Evolutionary conservation across 2,329 filamentous ascomycete species (phyloP).

Genomic region (Xylaria sp.): DNA sequence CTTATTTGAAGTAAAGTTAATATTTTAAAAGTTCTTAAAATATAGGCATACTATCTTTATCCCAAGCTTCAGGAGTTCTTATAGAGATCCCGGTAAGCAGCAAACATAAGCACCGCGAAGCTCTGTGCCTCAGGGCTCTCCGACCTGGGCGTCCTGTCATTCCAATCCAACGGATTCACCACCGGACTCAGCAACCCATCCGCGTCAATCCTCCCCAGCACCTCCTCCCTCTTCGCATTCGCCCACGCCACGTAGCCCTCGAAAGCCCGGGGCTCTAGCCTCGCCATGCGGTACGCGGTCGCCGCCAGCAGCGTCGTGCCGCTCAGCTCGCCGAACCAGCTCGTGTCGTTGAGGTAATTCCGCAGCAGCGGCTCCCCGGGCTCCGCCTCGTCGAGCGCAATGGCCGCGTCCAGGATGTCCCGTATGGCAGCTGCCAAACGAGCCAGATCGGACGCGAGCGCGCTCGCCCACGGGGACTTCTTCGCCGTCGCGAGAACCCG

Average conservation of each 20-base stretch:
- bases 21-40: too few relatives aligned
- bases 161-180: slow-evolving; percentile 48
- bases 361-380: slow-evolving; percentile 45
- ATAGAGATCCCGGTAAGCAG: slow-evolving; percentile 48
- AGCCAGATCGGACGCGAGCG: slow-evolving; percentile 42
- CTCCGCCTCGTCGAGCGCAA: slow-evolving; percentile 38
- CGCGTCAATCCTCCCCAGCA: slow-evolving; percentile 43
- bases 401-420: slow-evolving; percentile 39
- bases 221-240: slow-evolving; percentile 44
- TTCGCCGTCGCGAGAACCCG: slow-evolving; percentile 51
- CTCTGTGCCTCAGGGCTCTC: slow-evolving; percentile 50
- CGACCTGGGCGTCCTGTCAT: slow-evolving; percentile 40
- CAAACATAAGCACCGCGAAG: slow-evolving; percentile 50
- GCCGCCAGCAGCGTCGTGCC: slow-evolving; percentile 54
- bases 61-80: neutral
- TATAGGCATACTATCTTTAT: too few relatives aligned
- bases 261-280: slow-evolving; percentile 46
- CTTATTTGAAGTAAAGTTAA: too few relatives aligned
- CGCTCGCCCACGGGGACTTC: slow-evolving; percentile 38
- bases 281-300: slow-evolving; percentile 52
- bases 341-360: slow-evolving; percentile 52
- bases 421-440: slow-evolving; percentile 43
- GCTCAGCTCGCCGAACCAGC: slow-evolving; percentile 54
- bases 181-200: slow-evolving; percentile 48
- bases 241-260: slow-evolving; percentile 50